Percentiles rank a stretch among this genome's conserved stretches.
These are phyloP conservation scores for Carallia pectinifolia DNA, from an alignment of 345 rosid genomes.

Conservation along the genomic window DNA sequence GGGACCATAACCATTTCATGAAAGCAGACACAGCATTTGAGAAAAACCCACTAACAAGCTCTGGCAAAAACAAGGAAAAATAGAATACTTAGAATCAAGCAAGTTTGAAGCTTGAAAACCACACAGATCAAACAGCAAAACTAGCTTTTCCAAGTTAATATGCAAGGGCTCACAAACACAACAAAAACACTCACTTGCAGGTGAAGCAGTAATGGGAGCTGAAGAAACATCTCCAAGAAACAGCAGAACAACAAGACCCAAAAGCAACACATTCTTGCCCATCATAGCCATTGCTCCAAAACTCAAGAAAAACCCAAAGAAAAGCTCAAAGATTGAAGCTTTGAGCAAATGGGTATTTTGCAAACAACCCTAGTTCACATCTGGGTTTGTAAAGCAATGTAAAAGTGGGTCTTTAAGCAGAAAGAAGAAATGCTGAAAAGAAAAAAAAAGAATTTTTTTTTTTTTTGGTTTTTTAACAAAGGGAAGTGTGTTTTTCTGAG, in stretches of 20 bases:
- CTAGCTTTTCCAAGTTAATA: slow-evolving; percentile 10
- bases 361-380: slow-evolving; percentile 24
- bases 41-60: slow-evolving; percentile 72
- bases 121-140: slow-evolving; percentile 15
- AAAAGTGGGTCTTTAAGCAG: slow-evolving; percentile 12
- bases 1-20: slow-evolving; percentile 92
- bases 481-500: neutral
- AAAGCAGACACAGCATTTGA: slow-evolving; percentile 64
- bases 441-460: neutral
- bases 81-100: neutral
- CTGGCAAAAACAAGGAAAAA: slow-evolving; percentile 42
- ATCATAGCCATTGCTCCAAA: slow-evolving; percentile 24
- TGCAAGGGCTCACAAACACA: neutral
- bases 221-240: slow-evolving; percentile 52
- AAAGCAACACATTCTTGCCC: slow-evolving; percentile 54
- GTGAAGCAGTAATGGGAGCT: slow-evolving; percentile 66
- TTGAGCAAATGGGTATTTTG: slow-evolving; percentile 10
- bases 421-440: slow-evolving; percentile 4
- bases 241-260: slow-evolving; percentile 44
- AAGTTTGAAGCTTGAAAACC: slow-evolving; percentile 5
- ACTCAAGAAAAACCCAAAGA: slow-evolving; percentile 8
- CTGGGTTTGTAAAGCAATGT: slow-evolving; percentile 10
- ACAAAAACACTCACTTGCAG: slow-evolving; percentile 67
- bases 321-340: slow-evolving; percentile 21
- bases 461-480: no score